Evolutionary conservation across 257 asterid genomes (phyloP), one percentile per base, ranked within the genome.

Genomic region (Solanum chilense): DNA sequence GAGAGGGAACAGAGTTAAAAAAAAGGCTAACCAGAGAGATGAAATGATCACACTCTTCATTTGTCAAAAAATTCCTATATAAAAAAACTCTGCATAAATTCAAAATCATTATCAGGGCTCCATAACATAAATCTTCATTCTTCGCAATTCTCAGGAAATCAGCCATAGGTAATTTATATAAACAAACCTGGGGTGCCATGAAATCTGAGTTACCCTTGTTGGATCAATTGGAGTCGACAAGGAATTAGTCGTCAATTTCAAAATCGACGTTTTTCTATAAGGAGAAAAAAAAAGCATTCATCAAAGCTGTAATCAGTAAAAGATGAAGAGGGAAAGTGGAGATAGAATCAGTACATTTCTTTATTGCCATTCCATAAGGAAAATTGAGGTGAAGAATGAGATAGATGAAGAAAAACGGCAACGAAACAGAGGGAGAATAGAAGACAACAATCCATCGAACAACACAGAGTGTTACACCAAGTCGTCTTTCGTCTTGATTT

Each of bases 41-140:
- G 77, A 97, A 91, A 90, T 97, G 99, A 92, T 96, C 98, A 87
- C 98, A 97, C 91, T 96, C 98, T 42, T 94, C 86, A 56, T 90
- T 81, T 52, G 95, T 95, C 92, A 96, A 92, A 88, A 96, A 95
- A 3, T 95, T 92, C 86, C 88, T 91, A 87, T 96, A 92, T 90
- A 94, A 7, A 85, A 97, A 97, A 60, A 96, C 98, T 96, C 98
- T 94, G 92, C 69, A 29, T n/a, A 52, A 86, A 89, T 64, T 49
- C 86, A 90, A 60, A 29, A 47, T 15, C 52, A 86, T 47, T 77
- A 87, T 4, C 69, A 86, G 9, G 76, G 70, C 6, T 74, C 49
- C 16, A 23, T 44, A 21, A 86, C n/a, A 35, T 37, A 77, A 52
- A 29, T 31, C 42, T 44, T 2, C 3, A 85, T 31, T 70, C 14